Percentiles rank a stretch among this genome's conserved stretches.
Evolutionary conservation across 192 early-diverging fungal genomes (phyloP).

Genomic region (Rhizoclosmatium sp.): DNA sequence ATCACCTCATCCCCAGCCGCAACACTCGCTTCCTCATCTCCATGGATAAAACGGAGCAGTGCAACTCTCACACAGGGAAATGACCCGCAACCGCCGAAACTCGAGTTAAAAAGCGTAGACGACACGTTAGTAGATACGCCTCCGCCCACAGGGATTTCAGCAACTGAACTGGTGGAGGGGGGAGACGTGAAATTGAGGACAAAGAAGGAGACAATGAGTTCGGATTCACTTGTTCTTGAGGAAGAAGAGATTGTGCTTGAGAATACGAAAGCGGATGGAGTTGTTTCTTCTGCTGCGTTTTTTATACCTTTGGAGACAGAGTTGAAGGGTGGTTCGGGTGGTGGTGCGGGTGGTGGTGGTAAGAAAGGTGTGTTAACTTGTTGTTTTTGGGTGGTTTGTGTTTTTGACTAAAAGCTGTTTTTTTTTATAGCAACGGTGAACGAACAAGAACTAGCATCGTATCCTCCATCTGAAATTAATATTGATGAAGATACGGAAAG

Average conservation of each 20-base stretch:
- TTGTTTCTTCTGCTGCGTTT: constrained; percentile 8
- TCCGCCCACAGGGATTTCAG: too few species aligned
- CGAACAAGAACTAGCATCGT: neutral
- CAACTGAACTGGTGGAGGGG: neutral
- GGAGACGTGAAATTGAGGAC: neutral
- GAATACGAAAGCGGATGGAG: neutral
- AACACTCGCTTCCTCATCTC: constrained; percentile 20
- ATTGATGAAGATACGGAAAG: constrained; percentile 10
- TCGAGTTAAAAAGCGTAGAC: too few species aligned
- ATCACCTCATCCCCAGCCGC: neutral
- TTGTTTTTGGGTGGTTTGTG: too few species aligned
- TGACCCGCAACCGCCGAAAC: too few species aligned
- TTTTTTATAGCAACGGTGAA: neutral
- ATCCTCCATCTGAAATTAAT: neutral
- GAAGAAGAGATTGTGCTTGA: constrained; percentile 32
- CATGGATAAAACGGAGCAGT: constrained; percentile 13
- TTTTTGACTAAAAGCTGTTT: neutral
- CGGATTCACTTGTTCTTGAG: constrained; percentile 25
- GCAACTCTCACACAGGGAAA: too few species aligned
- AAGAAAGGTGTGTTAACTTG: neutral
- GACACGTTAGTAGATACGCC: too few species aligned
- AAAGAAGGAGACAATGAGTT: constrained; percentile 3
- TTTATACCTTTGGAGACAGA: constrained; percentile 27
- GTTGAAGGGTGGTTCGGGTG: neutral
- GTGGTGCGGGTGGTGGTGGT: neutral